Base-by-base conservation (phyloP, 1,139 yeast genomes). In the Suzukiozyma palmioleophila region DNA sequence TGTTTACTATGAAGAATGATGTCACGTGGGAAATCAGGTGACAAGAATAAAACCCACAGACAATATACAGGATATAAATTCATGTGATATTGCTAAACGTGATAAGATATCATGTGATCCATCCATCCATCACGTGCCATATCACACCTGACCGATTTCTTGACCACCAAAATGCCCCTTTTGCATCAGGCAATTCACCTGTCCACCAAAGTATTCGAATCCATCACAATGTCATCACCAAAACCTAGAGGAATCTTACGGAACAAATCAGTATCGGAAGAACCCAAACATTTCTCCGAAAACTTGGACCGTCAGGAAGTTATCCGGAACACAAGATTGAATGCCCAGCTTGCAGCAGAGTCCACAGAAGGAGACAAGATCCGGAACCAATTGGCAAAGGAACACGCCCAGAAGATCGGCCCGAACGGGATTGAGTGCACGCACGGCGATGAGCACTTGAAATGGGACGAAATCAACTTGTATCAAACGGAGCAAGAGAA, bases 391-490 rank as follows among this genome's bases (percentile, higher is more conserved):
- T 54, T 70, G 11, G 71, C 72, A 7, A 56, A 60, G 29, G 39
- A 42, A 15, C 40, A 38, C 3, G 38, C 33, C 3, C 9, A 32
- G 8, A 9, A 22, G 9, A 9, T 15, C 26, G 21, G 41, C 42
- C 11, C 44, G 43, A 8, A 36, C 21, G 37, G 32, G 6, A 44
- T 43, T 36, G 51, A 48, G 8, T 30, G 16, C 7, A 32, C 27
- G 2, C 41, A 39, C 26, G 37, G 16, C 42, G 46, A 40, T 34
- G 44, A 43, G 2, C 80, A 72, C 47, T 65, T 81, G 52, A 73
- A 75, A 49, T 84, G 92, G 90, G 90, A 84, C 56, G 92, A 84
- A 53, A 66, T 80, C 40, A 84, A 83, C 50, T 62, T 84, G 44
- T 70, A 79, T 50, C 63, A 77, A 43, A 74, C 84, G 14, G 92